Percentiles rank a stretch among this genome's conserved stretches.
phyloP scores from a whole-genome alignment of 495 filamentous ascomycete species.

The Aspergillus steynii region DNA sequence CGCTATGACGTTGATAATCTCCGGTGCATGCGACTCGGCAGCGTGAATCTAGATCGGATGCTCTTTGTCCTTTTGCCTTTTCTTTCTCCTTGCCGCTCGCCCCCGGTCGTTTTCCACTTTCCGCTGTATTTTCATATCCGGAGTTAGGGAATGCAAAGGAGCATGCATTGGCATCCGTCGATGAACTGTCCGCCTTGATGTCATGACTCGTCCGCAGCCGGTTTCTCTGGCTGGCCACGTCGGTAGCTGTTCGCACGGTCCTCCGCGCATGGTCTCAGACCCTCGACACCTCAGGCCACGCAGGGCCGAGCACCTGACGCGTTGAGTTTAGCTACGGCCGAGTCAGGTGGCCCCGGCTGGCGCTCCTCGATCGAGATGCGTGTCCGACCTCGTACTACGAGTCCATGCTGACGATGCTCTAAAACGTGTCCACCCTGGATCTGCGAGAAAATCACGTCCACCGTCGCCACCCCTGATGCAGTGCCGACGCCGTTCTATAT shows the following conservation, averaged over 20 bases:
- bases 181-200: no score
- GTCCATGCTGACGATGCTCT: background rate
- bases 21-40: background rate
- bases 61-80: background rate
- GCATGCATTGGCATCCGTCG: no score
- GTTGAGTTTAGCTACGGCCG: conserved; percentile 10
- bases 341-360: conserved; percentile 8
- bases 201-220: background rate
- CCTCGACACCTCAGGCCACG: conserved; percentile 19
- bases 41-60: background rate
- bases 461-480: background rate
- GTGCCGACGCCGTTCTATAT: background rate
- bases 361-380: background rate
- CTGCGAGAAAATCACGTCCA: background rate
- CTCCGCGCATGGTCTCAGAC: conserved; percentile 7
- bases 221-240: background rate
- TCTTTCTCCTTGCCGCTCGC: background rate
- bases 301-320: conserved; percentile 7
- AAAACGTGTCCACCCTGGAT: background rate
- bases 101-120: background rate
- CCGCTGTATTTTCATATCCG: no score
- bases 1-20: conserved; percentile 16
- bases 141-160: no score
- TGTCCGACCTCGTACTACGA: background rate
- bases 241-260: conserved; percentile 9